Conservation (phyloP, 495 filamentous ascomycete species). For the Coniosporium apollinis region DNA sequence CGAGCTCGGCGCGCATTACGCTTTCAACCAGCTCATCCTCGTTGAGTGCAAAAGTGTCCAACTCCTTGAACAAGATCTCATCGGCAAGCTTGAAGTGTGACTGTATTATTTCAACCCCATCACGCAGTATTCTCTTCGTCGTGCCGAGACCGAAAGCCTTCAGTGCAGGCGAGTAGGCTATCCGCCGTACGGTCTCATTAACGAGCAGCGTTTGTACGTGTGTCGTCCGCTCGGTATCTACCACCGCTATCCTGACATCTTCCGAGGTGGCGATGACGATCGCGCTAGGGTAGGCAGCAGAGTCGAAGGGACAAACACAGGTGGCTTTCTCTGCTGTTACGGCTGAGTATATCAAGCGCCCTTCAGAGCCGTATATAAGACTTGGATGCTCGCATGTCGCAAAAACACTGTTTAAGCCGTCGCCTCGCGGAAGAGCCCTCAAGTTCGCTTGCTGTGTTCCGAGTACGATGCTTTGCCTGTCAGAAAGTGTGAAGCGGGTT, state of each 20-base stretch:
- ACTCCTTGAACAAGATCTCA: slow-evolving; percentile 24
- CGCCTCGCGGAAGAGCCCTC: slow-evolving; percentile 49
- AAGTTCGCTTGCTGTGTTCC: slow-evolving; percentile 74
- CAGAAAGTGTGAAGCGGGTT: slow-evolving; percentile 38
- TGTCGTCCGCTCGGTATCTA: slow-evolving; percentile 73
- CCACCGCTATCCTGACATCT: slow-evolving; percentile 62
- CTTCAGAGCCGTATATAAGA: slow-evolving; percentile 78
- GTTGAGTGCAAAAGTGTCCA: slow-evolving; percentile 27
- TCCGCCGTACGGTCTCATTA: slow-evolving; percentile 66
- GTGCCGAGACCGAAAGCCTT: slow-evolving; percentile 78
- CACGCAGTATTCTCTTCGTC: slow-evolving; percentile 44
- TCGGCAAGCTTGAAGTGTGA: slow-evolving; percentile 42
- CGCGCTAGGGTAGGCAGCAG: slow-evolving; percentile 60
- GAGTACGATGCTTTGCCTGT: slow-evolving; percentile 65
- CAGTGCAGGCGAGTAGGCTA: slow-evolving; percentile 67
- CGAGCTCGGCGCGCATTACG: slow-evolving; percentile 63
- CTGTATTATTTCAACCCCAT: slow-evolving; percentile 39
- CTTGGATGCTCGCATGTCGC: slow-evolving; percentile 88
- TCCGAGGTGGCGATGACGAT: slow-evolving; percentile 63
- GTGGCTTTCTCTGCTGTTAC: slow-evolving; percentile 82
- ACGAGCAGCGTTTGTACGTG: slow-evolving; percentile 68
- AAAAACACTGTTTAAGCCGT: slow-evolving; percentile 64
- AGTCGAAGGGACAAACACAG: slow-evolving; percentile 65
- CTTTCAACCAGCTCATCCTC: slow-evolving; percentile 68
- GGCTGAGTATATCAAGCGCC: slow-evolving; percentile 78